These are phyloP conservation scores for Pseudozyma sp. DNA, from an alignment of 1,284 basidiomycete genomes.

Conservation along the genomic window DNA sequence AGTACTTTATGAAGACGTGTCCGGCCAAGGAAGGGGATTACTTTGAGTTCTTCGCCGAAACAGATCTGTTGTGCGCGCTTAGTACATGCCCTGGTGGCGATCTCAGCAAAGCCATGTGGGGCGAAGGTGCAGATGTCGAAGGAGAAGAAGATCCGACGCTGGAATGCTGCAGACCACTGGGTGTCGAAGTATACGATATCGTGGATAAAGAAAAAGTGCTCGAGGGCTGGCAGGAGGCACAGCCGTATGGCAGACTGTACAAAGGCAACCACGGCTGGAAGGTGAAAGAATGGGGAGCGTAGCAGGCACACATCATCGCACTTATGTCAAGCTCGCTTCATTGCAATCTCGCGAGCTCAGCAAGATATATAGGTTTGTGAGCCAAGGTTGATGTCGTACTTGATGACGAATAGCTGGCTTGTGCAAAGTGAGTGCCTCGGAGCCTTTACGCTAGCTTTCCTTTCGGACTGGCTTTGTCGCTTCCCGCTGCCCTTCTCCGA, in stretches of 20 bases:
- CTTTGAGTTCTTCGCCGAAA: slow-evolving; percentile 37
- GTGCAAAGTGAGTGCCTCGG: background rate
- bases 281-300: slow-evolving; percentile 5
- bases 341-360: background rate
- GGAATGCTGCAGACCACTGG: slow-evolving; percentile 39
- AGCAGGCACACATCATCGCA: too few relatives aligned
- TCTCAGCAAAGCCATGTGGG: slow-evolving; percentile 37
- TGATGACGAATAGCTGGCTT: too few relatives aligned
- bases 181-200: slow-evolving; percentile 33
- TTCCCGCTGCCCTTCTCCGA: too few relatives aligned
- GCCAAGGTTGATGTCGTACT: background rate
- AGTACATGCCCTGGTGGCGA: slow-evolving; percentile 38
- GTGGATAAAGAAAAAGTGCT: slow-evolving; percentile 8
- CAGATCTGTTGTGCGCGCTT: slow-evolving; percentile 30
- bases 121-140: slow-evolving; percentile 12
- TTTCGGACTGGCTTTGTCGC: background rate
- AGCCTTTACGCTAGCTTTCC: background rate
- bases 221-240: slow-evolving; percentile 4
- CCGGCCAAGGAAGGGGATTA: slow-evolving; percentile 35
- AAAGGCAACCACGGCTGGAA: slow-evolving; percentile 15
- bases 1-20: slow-evolving; percentile 49
- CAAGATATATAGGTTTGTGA: background rate
- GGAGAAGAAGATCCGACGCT: slow-evolving; percentile 28
- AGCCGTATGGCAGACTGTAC: slow-evolving; percentile 16
- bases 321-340: too few relatives aligned